Conservation (phyloP, 2,329 filamentous ascomycete genomes). For the Cladosporium oxysporum region DNA sequence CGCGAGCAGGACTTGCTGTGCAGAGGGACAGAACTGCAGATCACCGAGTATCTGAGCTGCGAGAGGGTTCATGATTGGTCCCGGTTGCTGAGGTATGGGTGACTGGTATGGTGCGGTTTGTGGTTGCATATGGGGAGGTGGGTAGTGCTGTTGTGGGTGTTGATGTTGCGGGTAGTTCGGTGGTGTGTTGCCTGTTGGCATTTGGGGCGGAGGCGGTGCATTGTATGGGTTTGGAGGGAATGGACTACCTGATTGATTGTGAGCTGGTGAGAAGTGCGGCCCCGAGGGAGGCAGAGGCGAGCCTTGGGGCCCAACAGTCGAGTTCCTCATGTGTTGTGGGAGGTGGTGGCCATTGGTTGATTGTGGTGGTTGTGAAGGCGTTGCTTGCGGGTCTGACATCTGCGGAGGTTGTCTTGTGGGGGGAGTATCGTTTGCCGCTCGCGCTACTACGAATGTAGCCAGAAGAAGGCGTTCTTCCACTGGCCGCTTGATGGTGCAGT, state of each 20-base stretch:
- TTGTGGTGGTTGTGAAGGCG: slow-evolving; percentile 23
- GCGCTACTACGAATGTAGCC: slow-evolving; percentile 80
- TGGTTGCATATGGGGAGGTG: slow-evolving; percentile 23
- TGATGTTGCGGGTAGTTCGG: slow-evolving; percentile 27
- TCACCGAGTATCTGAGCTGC: slow-evolving; percentile 46
- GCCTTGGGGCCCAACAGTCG: slow-evolving; percentile 24
- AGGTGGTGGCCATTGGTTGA: slow-evolving; percentile 26
- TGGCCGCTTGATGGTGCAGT: slow-evolving; percentile 73
- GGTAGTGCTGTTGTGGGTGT: slow-evolving; percentile 37
- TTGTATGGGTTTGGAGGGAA: slow-evolving; percentile 10
- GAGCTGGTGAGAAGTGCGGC: slow-evolving; percentile 27
- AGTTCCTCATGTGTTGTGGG: slow-evolving; percentile 27
- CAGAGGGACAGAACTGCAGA: slow-evolving; percentile 45
- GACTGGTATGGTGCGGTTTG: slow-evolving; percentile 34
- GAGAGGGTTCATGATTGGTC: slow-evolving; percentile 35
- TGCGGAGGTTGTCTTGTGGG: background rate
- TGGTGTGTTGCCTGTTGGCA: slow-evolving; percentile 41
- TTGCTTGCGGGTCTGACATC: background rate
- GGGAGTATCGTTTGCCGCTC: slow-evolving; percentile 39
- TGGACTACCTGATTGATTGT: slow-evolving; percentile 24
- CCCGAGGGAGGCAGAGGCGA: slow-evolving; percentile 12
- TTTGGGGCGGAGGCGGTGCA: slow-evolving; percentile 43
- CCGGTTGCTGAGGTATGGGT: slow-evolving; percentile 22
- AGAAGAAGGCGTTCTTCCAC: slow-evolving; percentile 76
- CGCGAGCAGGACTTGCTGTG: slow-evolving; percentile 42